Evolutionary conservation across 148 eudicot species (phyloP), one percentile per base, ranked within the genome.

Genomic region (Cornus kousa): DNA sequence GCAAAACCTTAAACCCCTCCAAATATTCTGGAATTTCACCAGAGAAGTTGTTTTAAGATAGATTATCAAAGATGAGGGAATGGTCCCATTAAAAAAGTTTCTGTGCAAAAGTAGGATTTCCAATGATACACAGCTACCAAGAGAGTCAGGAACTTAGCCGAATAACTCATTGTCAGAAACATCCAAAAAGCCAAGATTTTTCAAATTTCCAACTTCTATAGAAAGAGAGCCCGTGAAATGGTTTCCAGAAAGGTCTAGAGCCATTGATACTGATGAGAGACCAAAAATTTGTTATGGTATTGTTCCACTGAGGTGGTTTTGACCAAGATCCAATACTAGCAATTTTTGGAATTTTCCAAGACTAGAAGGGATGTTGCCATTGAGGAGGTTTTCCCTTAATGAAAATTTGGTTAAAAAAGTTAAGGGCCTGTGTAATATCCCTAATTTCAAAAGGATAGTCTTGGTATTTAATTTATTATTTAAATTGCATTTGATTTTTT

Each of bases 291-390:
- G 67, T 2, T 55, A 2, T 5, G 87, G 86, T 80, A 43, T 43
- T 43, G 20, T 53, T 11, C 87, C 86, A 48, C 71, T 74, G 19
- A 87, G 72, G 14, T 79, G 78, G 43, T 83, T 87, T 20, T 16
- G 1, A 37, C 64, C 65, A 33, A 85, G 75, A 68, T 73, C 43
- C 59, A 85, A 48, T 0, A 0, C 37, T 10, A 50, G 11, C 5
- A 86, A 50, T 33, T 68, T 67, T 13, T 57, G 48, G 66, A 79
- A 86, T 9, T 80, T 83, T 12, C 85, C 87, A 24, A 83, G 33
- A n/a, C 32, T 28, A 9, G 78, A 24, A 24, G 91, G 91, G 60
- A 89, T 89, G n/a, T 9, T 16, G 2, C 91, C 88, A 23, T 31
- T 48, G 2, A 86, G 70, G 31, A 31, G 70, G 67, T 86, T 84